Percentiles rank a stretch among this genome's conserved stretches.
These are phyloP conservation scores for Fusarium hainanense DNA, from an alignment of 2,329 filamentous ascomycete genomes.

Conservation along the genomic window DNA sequence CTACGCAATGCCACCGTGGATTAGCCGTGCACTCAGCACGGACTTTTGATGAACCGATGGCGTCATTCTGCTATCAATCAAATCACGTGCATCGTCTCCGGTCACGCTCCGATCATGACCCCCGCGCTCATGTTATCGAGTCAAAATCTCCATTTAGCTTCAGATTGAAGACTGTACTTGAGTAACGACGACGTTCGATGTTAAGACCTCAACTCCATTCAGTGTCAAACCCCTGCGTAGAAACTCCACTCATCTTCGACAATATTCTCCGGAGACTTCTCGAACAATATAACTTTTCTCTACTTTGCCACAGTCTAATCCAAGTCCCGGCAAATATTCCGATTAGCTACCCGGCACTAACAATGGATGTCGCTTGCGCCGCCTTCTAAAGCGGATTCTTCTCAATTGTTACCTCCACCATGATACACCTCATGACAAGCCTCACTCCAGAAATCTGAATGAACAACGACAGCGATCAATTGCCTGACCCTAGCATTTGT, in stretches of 20 bases:
- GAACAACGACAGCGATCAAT: conserved; percentile 2
- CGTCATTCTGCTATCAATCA: conserved; percentile 18
- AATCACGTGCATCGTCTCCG: conserved; percentile 14
- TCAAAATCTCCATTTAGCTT: not conserved
- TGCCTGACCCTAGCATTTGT: not conserved
- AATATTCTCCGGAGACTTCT: not conserved
- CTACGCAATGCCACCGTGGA: conserved; percentile 10
- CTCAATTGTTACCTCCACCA: conserved; percentile 57
- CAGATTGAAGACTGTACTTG: not conserved
- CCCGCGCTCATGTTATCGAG: conserved; percentile 15
- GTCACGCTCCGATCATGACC: conserved; percentile 23
- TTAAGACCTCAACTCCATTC: not conserved
- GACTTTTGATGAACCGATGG: conserved; percentile 41
- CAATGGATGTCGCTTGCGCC: conserved; percentile 42
- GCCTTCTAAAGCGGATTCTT: conserved; percentile 61
- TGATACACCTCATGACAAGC: conserved; percentile 65
- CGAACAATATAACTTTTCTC: not conserved
- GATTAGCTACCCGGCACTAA: conserved; percentile 26
- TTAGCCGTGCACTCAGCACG: conserved; percentile 36
- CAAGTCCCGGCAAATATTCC: conserved; percentile 14
- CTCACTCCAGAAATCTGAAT: conserved; percentile 46
- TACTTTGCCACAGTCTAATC: conserved; percentile 25
- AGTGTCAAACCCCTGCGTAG: not conserved
- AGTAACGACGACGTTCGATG: not conserved
- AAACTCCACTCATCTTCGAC: not conserved